These are phyloP conservation scores for Hypoxylon subgilvum DNA, from an alignment of 495 filamentous ascomycete genomes.

Conservation along the genomic window DNA sequence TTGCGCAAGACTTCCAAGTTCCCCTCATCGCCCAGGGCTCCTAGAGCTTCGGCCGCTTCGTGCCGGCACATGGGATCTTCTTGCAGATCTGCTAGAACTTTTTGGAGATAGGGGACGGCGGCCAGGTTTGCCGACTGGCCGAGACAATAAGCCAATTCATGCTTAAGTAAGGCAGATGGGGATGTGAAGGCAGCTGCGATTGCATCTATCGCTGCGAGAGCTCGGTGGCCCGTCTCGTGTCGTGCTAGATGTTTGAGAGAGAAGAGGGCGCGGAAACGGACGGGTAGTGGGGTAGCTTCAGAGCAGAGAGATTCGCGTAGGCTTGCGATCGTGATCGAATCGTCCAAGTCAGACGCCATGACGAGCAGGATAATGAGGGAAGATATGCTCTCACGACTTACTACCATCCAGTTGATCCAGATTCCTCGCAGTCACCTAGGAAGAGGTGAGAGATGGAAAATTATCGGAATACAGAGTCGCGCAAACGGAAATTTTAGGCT, in stretches of 20 bases:
- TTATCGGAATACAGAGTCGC: too few relatives aligned
- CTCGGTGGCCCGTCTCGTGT: constrained; percentile 63
- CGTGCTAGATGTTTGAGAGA: constrained; percentile 92
- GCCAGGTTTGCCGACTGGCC: constrained; percentile 82
- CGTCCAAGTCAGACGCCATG: constrained; percentile 36
- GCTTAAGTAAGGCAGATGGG: constrained; percentile 84
- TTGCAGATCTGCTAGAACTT: constrained; percentile 74
- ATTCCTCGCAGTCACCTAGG: too few relatives aligned
- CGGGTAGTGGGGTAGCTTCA: constrained; percentile 79
- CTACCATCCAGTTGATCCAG: too few relatives aligned
- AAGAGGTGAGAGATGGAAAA: too few relatives aligned
- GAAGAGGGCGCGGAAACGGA: constrained; percentile 96
- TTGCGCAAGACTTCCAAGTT: constrained; percentile 74
- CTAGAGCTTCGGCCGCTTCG: constrained; percentile 94
- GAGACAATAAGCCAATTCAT: constrained; percentile 96
- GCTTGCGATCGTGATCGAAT: constrained; percentile 52
- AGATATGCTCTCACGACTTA: background rate
- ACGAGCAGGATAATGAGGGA: background rate
- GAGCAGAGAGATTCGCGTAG: constrained; percentile 79
- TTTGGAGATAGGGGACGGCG: constrained; percentile 73
- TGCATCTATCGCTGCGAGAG: constrained; percentile 82
- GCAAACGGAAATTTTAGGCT: too few relatives aligned
- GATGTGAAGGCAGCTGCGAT: constrained; percentile 89
- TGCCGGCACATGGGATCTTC: constrained; percentile 97
- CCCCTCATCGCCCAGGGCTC: constrained; percentile 76